A percentile compares a stretch with the other conserved stretches of the same genome.
These are phyloP conservation scores for Ceratocystis harringtonii DNA, from an alignment of 2,329 filamentous ascomycete genomes.

Conservation along the genomic window DNA sequence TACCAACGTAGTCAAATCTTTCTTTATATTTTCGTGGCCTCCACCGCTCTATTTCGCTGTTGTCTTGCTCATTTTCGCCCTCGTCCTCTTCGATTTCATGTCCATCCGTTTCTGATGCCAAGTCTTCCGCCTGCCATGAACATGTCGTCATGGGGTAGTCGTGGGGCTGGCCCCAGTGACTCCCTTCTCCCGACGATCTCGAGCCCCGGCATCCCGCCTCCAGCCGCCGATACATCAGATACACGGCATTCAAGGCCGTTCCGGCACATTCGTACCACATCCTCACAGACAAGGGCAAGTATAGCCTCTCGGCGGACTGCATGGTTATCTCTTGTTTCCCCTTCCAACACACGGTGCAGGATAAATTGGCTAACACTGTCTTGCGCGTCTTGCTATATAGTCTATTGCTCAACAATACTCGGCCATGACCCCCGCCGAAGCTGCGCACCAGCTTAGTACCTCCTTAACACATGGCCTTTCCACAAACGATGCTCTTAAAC, in stretches of 20 bases:
- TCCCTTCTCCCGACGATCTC: conserved; percentile 16
- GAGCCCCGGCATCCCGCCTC: conserved; percentile 14
- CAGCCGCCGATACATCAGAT: conserved; percentile 22
- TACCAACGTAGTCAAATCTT: neutral
- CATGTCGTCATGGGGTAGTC: conserved; percentile 15
- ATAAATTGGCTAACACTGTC: conserved; percentile 17
- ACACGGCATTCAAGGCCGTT: conserved; percentile 21
- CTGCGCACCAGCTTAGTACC: conserved; percentile 61
- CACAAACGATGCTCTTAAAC: conserved; percentile 62
- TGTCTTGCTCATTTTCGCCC: neutral
- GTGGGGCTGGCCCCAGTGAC: conserved; percentile 11
- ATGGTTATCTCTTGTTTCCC: neutral
- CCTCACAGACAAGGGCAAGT: conserved; percentile 40
- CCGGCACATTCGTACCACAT: conserved; percentile 35
- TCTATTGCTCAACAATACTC: conserved; percentile 45
- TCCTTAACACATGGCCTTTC: conserved; percentile 73
- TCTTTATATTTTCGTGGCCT: neutral
- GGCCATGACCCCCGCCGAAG: conserved; percentile 60
- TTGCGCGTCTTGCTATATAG: conserved; percentile 19
- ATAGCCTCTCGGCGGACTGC: neutral
- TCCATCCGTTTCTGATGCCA: neutral
- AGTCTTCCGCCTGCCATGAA: conserved; percentile 12
- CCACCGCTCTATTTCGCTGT: neutral
- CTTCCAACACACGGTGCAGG: neutral
- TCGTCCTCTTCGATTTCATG: neutral